A percentile compares a stretch with the other conserved stretches of the same genome.
Conservation (phyloP, 306 rosid genomes). For the Corylus americana region DNA sequence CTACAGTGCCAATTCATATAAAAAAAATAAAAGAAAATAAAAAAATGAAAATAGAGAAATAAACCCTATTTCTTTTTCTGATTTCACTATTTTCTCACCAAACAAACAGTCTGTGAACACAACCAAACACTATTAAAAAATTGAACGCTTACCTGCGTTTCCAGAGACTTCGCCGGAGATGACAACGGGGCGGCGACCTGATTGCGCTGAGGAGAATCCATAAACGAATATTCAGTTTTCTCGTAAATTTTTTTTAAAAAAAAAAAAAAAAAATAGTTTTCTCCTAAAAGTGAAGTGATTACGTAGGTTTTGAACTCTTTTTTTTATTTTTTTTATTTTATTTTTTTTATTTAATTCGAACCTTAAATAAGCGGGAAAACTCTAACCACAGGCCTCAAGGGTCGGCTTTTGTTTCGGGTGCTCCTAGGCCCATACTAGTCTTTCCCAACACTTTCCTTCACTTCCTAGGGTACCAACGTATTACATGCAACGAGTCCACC, state of each 20-base stretch:
- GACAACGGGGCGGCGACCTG: neutral
- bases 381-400: too few relatives aligned
- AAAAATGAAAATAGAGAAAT: neutral
- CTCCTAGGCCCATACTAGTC: too few relatives aligned
- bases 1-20: neutral
- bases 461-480: too few relatives aligned
- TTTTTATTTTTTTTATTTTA: too few relatives aligned
- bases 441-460: too few relatives aligned
- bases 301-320: neutral
- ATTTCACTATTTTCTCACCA: neutral
- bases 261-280: neutral
- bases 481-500: too few relatives aligned
- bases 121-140: neutral
- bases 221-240: too few relatives aligned
- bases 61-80: neutral
- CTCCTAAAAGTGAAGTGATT: neutral
- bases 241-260: too few relatives aligned
- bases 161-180: neutral
- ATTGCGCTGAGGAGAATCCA: neutral
- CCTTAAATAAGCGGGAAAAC: constrained; percentile 22
- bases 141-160: neutral
- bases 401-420: too few relatives aligned
- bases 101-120: neutral
- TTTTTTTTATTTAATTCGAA: neutral
- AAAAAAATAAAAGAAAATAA: neutral